Base-by-base conservation (phyloP, 352 stramenopile species). In the Phytophthora megakarya region DNA sequence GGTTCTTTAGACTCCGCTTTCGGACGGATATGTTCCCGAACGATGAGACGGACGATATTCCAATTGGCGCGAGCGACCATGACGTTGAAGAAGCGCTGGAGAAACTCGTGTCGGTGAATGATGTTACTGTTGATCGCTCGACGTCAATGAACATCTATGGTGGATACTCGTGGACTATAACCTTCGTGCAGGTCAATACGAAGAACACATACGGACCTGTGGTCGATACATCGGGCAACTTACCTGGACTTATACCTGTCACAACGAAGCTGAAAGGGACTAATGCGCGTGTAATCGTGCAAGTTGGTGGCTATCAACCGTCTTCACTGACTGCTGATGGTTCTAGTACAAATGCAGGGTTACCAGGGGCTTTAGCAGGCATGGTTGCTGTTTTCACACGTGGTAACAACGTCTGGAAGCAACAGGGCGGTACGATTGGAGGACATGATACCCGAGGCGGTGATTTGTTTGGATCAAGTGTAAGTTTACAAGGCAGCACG, bases 81-180 rank as follows among this genome's bases (percentile, higher is more conserved):
- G 62, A 78, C 1, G 65, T 96, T 16, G 68, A 92, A 43, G 64
- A 64, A 5, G 84, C 84, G 13, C 37, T 95, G 19, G 74, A 92
- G 39, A 81, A 84, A n/a, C 62, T 95, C n/a, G 61, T 84, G 10
- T 89, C 84, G 11, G 76, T 94, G 50, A 81, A 81, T 47, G 72
- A 90, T 47, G 84, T 92, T 5, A 49, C 43, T 10, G 86, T 96
- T 2, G 63, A 73, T 3, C 81, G 83, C 0, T 88, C 83, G 0
- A 75, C 80, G 3, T 58, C 81, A 23, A 90, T 91, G 79, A 93
- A 96, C 40, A 43, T 42, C 3, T 90, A 75, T 43, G 87, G 85
- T 15, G 85, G 85, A 12, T 95, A 94, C 60, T 84, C 87, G n/a
- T 95, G 87, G 87, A 91, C 81, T 0, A 61, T 95, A 33, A 95